Percentiles rank a stretch among this genome's conserved stretches.
Conservation (phyloP, 2,329 filamentous ascomycete genomes). For the Pestalotiopsis sp. region DNA sequence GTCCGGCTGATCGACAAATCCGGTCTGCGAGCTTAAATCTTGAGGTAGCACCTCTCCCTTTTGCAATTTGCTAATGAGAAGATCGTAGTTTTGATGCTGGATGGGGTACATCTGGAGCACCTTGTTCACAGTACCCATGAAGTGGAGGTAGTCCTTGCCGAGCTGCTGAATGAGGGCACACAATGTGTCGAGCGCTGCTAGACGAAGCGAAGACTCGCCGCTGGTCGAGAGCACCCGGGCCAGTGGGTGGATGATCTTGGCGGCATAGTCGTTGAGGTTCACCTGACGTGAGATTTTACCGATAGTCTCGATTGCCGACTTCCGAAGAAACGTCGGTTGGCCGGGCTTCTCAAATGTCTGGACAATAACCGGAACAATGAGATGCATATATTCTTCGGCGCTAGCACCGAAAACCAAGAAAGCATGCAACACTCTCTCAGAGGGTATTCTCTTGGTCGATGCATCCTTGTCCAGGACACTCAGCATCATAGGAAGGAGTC, state of each 20-base stretch:
- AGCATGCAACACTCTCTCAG: slow-evolving; percentile 89
- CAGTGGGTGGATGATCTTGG: slow-evolving; percentile 93
- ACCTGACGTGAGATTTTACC: slow-evolving; percentile 94
- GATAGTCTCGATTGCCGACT: slow-evolving; percentile 90
- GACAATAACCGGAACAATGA: slow-evolving; percentile 95
- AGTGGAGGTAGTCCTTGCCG: slow-evolving; percentile 93
- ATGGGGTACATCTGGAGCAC: slow-evolving; percentile 79
- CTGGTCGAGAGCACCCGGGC: slow-evolving; percentile 74
- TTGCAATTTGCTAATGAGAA: slow-evolving; percentile 88
- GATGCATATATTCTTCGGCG: slow-evolving; percentile 97
- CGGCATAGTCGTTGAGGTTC: slow-evolving; percentile 95
- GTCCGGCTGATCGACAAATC: slow-evolving; percentile 77
- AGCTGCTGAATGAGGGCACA: slow-evolving; percentile 96
- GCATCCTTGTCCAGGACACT: slow-evolving; percentile 87
- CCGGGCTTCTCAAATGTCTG: slow-evolving; percentile 89
- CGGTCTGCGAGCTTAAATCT: slow-evolving; percentile 84
- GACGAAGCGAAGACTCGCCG: slow-evolving; percentile 72
- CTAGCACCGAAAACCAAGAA: slow-evolving; percentile 96
- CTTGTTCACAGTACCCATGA: slow-evolving; percentile 92
- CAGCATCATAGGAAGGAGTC: slow-evolving; percentile 89
- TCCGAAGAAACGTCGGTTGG: slow-evolving; percentile 78
- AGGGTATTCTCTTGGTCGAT: slow-evolving; percentile 75
- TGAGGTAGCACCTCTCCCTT: slow-evolving; percentile 95
- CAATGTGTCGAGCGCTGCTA: slow-evolving; percentile 88
- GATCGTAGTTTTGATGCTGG: slow-evolving; percentile 87